phyloP scores from a whole-genome alignment of 345 rosid species.

The Fremontodendron californicum region DNA sequence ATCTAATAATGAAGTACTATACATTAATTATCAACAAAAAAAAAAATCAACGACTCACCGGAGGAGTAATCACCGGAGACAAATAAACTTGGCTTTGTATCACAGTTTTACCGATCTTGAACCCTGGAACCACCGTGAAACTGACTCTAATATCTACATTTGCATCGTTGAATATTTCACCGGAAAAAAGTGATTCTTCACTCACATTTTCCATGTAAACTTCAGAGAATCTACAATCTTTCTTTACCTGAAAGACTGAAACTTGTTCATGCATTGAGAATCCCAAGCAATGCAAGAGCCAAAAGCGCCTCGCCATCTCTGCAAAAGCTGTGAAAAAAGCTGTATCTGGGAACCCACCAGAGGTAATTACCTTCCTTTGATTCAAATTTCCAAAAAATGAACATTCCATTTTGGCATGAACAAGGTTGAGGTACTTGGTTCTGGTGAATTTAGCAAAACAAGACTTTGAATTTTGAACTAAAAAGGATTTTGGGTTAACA shows the following conservation, averaged over 20 bases:
- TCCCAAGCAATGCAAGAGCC: conserved; percentile 78
- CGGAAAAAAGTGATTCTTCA: conserved; percentile 41
- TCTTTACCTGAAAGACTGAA: conserved; percentile 58
- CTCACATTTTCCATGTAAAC: conserved; percentile 83
- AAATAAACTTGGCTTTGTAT: conserved; percentile 77
- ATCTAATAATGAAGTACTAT: background rate
- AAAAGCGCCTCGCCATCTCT: conserved; percentile 79
- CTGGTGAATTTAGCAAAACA: conserved; percentile 52
- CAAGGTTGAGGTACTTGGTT: conserved; percentile 59
- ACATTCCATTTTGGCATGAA: conserved; percentile 98
- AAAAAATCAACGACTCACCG: conserved; percentile 27
- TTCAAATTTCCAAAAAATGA: conserved; percentile 81
- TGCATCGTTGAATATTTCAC: conserved; percentile 28
- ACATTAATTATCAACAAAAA: background rate
- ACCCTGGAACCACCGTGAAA: conserved; percentile 91
- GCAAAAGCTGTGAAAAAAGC: conserved; percentile 57
- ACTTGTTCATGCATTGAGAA: conserved; percentile 52
- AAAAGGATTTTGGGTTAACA: conserved; percentile 35
- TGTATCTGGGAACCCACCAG: conserved; percentile 75
- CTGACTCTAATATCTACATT: conserved; percentile 51
- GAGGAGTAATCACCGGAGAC: conserved; percentile 41
- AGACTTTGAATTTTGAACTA: conserved; percentile 50
- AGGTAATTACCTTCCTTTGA: conserved; percentile 68
- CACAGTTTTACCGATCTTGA: conserved; percentile 65
- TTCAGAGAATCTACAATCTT: conserved; percentile 71